Evolutionary conservation across 2,329 filamentous ascomycete genomes (phyloP).

Genomic region (Verticillium longisporum): DNA sequence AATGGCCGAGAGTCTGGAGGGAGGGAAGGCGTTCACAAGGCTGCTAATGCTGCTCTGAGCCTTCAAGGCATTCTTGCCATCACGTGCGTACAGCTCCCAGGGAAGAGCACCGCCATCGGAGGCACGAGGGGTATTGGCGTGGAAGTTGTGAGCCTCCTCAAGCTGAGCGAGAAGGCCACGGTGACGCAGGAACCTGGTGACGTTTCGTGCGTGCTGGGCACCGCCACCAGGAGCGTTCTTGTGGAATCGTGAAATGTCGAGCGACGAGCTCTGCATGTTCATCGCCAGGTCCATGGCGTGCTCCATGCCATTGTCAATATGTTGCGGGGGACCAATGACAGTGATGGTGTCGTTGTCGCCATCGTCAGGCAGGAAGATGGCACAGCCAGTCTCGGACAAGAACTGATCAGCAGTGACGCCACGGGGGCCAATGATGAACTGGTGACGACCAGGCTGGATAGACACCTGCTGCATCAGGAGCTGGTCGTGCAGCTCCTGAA

Average conservation of each 20-base stretch:
- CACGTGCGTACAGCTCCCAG: slow-evolving; percentile 84
- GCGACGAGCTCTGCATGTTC: slow-evolving; percentile 75
- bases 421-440: slow-evolving; percentile 86
- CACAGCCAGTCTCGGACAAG: slow-evolving; percentile 83
- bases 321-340: slow-evolving; percentile 71
- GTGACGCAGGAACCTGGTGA: slow-evolving; percentile 82
- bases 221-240: slow-evolving; percentile 65
- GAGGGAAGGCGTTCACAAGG: slow-evolving; percentile 68
- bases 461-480: slow-evolving; percentile 72
- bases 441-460: slow-evolving; percentile 81
- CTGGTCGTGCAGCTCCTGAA: slow-evolving; percentile 67
- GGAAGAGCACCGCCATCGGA: slow-evolving; percentile 59
- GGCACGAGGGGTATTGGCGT: slow-evolving; percentile 73
- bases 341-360: slow-evolving; percentile 79
- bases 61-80: slow-evolving; percentile 75
- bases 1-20: slow-evolving; percentile 60
- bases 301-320: slow-evolving; percentile 68
- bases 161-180: slow-evolving; percentile 76
- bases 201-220: slow-evolving; percentile 71
- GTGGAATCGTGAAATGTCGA: slow-evolving; percentile 78
- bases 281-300: slow-evolving; percentile 84
- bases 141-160: slow-evolving; percentile 73
- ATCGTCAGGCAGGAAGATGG: slow-evolving; percentile 71
- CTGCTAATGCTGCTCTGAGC: slow-evolving; percentile 69
- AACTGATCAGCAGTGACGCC: slow-evolving; percentile 80